phyloP scores from a whole-genome alignment of 352 stramenopile genomes.

The Pythium dissotocum region DNA sequence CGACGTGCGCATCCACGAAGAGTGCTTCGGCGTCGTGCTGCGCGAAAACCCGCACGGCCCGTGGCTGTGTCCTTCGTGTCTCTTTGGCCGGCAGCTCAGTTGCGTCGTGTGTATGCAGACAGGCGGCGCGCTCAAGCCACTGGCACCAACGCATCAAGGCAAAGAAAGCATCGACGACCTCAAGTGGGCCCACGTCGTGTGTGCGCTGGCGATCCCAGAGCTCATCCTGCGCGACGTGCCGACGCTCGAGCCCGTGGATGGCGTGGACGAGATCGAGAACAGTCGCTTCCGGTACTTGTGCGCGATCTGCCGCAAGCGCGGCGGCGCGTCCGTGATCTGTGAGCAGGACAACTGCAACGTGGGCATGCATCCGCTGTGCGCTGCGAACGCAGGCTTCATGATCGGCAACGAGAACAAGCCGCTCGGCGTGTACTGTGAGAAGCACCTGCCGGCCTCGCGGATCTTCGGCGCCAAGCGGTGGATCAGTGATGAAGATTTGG shows the following conservation, averaged over 20 bases:
- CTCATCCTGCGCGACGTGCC: slow-evolving; percentile 82
- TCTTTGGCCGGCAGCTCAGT: slow-evolving; percentile 63
- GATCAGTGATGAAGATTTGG: slow-evolving; percentile 83
- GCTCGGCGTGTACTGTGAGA: slow-evolving; percentile 80
- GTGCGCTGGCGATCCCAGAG: slow-evolving; percentile 83
- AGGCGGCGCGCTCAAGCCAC: slow-evolving; percentile 77
- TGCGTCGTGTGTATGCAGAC: slow-evolving; percentile 81
- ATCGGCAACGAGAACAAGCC: slow-evolving; percentile 72
- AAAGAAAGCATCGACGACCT: slow-evolving; percentile 41
- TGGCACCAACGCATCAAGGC: slow-evolving; percentile 20
- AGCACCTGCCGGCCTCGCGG: slow-evolving; percentile 68
- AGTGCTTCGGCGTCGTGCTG: slow-evolving; percentile 80
- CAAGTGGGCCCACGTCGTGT: slow-evolving; percentile 87
- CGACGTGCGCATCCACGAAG: slow-evolving; percentile 69
- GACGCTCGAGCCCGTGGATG: slow-evolving; percentile 80
- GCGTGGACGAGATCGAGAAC: slow-evolving; percentile 85
- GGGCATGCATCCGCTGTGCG: slow-evolving; percentile 75
- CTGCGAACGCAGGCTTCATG: slow-evolving; percentile 77
- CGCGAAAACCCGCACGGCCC: slow-evolving; percentile 49
- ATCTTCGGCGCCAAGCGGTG: slow-evolving; percentile 78
- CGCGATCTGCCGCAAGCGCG: slow-evolving; percentile 76
- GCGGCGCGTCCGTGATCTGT: slow-evolving; percentile 77
- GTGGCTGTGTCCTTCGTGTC: slow-evolving; percentile 79
- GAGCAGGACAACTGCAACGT: slow-evolving; percentile 81
- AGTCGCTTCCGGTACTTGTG: slow-evolving; percentile 81